phyloP scores from a whole-genome alignment of 345 rosid species.

The Clarkia xantiana region DNA sequence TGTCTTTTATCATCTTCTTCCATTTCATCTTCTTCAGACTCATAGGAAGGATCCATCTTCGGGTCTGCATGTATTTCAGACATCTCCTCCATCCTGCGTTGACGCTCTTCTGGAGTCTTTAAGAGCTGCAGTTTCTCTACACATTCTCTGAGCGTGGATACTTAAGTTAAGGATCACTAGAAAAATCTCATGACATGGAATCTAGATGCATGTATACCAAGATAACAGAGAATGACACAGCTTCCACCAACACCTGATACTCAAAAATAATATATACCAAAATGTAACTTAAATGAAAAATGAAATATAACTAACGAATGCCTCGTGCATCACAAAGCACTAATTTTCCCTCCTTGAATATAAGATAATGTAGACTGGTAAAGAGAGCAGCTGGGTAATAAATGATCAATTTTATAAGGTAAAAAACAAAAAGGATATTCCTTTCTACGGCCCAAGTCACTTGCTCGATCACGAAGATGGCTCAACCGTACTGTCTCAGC shows the following conservation, averaged over 20 bases:
- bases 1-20: slow-evolving; percentile 51
- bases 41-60: slow-evolving; percentile 92
- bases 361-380: too few species aligned
- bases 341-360: too few species aligned
- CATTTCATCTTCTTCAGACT: slow-evolving; percentile 75
- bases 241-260: too few species aligned
- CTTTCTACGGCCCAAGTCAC: slow-evolving; percentile 85
- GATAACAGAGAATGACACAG: too few species aligned
- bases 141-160: slow-evolving; percentile 85
- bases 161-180: slow-evolving; percentile 41
- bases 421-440: slow-evolving; percentile 70
- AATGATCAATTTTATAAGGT: not conserved
- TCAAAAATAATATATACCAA: too few species aligned
- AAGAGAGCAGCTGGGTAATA: too few species aligned
- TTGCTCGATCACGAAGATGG: slow-evolving; percentile 99
- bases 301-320: too few species aligned
- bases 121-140: slow-evolving; percentile 92
- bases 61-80: slow-evolving; percentile 97
- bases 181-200: not conserved
- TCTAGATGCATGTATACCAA: not conserved
- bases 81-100: slow-evolving; percentile 76
- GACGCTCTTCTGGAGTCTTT: slow-evolving; percentile 90
- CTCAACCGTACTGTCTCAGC: slow-evolving; percentile 68
- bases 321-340: too few species aligned
- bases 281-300: too few species aligned